These are phyloP conservation scores for Ophiocordyceps camponoti-rufipedis DNA, from an alignment of 2,329 filamentous ascomycete species.

Conservation along the genomic window DNA sequence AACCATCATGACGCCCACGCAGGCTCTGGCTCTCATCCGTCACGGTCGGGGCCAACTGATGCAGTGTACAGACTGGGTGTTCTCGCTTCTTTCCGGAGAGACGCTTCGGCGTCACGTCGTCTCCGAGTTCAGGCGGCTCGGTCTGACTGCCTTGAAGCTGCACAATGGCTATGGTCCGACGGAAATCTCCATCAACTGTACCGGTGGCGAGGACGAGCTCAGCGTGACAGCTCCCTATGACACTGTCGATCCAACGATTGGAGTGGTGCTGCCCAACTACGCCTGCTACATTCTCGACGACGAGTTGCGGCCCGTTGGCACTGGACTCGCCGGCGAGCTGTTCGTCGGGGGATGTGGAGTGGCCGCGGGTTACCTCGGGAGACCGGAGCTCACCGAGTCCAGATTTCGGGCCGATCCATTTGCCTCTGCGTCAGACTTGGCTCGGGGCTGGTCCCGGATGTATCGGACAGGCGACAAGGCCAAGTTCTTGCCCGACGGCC, in stretches of 20 bases:
- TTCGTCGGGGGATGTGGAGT: slow-evolving; percentile 23
- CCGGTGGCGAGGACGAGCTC: slow-evolving; percentile 7
- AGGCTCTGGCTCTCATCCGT: slow-evolving; percentile 8
- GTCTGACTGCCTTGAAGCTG: slow-evolving; percentile 1
- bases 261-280: slow-evolving; percentile 10
- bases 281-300: slow-evolving; percentile 20
- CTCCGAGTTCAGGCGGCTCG: slow-evolving; percentile 2
- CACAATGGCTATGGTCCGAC: slow-evolving; percentile 14
- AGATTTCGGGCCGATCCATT: slow-evolving; percentile 15
- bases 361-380: slow-evolving; percentile 19
- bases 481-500: slow-evolving; percentile 15
- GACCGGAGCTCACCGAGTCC: slow-evolving; percentile 26
- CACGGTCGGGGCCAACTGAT: slow-evolving; percentile 5
- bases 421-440: slow-evolving; percentile 7
- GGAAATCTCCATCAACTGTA: slow-evolving; percentile 7
- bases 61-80: slow-evolving; percentile 6
- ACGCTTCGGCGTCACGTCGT: slow-evolving; percentile 4
- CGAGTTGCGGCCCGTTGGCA: slow-evolving; percentile 17
- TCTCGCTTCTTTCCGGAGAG: slow-evolving; percentile 8
- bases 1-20: slow-evolving; percentile 9
- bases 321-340: slow-evolving; percentile 21
- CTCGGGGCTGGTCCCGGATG: slow-evolving; percentile 15
- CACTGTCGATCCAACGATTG: slow-evolving; percentile 6
- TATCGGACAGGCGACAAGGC: slow-evolving; percentile 24
- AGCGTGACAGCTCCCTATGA: slow-evolving; percentile 4